Base-by-base conservation (phyloP, 1,284 basidiomycete genomes). In the Ustilago vetiveriae region DNA sequence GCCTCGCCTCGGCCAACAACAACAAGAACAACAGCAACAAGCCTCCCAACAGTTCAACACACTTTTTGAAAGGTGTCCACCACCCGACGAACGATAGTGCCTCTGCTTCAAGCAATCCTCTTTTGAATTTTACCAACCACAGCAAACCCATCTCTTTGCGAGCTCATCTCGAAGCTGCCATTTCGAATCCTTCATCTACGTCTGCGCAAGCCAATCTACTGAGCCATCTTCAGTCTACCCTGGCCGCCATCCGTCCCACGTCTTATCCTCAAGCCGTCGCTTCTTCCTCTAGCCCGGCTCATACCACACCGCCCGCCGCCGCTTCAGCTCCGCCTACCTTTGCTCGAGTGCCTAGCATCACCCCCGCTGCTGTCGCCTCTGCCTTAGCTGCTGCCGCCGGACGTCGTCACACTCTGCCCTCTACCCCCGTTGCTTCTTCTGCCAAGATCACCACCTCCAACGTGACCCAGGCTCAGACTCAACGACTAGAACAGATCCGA, bases 51-150 rank as follows among this genome's bases (percentile, higher is more conserved):
- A 62, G 50, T 57, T 45, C 26, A 42, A 51, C 58, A 59, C 59
- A 46, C 59, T 69, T 69, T 69, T 69, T 69, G 66, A 69, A 45
- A 44, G 47, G 58, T 63, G 66, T 55, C 66, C 42, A 63, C 66
- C 66, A 6, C 66, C 66, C 59, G 66, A 69, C 59, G 54, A 63
- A 63, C 66, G 66, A 69, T 69, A 69, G 49, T 55, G 45, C 33
- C 26, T 54, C 42, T 24, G 29, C 41, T 16, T 24, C 33, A 45
- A 46, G 46, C 23, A 35, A 22, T 9, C 23, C 50, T 29, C 43
- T 69, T 63, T 63, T 69, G 66, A 69, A 69, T 50, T 46, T 38
- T 19, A 27, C 17, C 27, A 44, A 17, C 43, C 37, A 3, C 36
- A 21, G 8, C 36, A 19, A 37, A 14, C 54, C 62, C 30, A 58